Evolutionary conservation across 495 filamentous ascomycete species (phyloP).

Genomic region (Penicillium cosmopolitanum): DNA sequence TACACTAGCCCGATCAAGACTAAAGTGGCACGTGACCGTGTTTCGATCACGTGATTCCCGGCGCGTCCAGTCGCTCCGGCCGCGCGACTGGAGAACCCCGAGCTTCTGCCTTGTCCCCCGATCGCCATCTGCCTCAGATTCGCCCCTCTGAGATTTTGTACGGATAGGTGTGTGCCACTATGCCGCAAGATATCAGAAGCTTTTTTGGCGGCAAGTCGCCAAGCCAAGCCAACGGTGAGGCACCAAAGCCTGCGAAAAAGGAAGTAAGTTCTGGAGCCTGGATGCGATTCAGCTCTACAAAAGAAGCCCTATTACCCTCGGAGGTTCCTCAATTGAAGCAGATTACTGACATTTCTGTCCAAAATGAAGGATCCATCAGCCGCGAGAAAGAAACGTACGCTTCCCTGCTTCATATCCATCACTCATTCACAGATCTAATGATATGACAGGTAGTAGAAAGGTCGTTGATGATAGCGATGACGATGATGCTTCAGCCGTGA

Average conservation of each 20-base stretch:
- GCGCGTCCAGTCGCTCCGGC: slow-evolving; percentile 31
- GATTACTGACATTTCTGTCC: slow-evolving; percentile 12
- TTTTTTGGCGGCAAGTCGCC: slow-evolving; percentile 70
- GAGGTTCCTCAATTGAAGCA: background rate
- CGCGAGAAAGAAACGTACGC: slow-evolving; percentile 47
- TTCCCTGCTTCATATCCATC: background rate
- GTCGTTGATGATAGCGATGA: slow-evolving; percentile 80
- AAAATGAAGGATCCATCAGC: slow-evolving; percentile 36
- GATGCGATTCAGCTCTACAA: background rate
- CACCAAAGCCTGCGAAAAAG: slow-evolving; percentile 43
- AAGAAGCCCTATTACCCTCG: background rate
- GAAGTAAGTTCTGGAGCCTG: slow-evolving; percentile 37
- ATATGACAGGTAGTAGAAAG: slow-evolving; percentile 61
- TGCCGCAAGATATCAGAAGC: slow-evolving; percentile 78
- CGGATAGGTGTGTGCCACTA: slow-evolving; percentile 30
- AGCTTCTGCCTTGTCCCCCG: slow-evolving; percentile 7
- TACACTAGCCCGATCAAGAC: slow-evolving; percentile 27
- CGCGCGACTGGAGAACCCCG: slow-evolving; percentile 10
- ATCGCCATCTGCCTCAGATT: background rate
- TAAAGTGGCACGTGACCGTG: slow-evolving; percentile 32
- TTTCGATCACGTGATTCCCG: slow-evolving; percentile 43
- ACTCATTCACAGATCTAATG: slow-evolving; percentile 17
- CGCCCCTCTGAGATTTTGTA: background rate
- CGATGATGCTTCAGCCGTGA: slow-evolving; percentile 51
- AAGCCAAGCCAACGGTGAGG: slow-evolving; percentile 33